Conservation (phyloP, 1,139 yeast genomes). For the Yamadazyma spencermartinsiae region DNA sequence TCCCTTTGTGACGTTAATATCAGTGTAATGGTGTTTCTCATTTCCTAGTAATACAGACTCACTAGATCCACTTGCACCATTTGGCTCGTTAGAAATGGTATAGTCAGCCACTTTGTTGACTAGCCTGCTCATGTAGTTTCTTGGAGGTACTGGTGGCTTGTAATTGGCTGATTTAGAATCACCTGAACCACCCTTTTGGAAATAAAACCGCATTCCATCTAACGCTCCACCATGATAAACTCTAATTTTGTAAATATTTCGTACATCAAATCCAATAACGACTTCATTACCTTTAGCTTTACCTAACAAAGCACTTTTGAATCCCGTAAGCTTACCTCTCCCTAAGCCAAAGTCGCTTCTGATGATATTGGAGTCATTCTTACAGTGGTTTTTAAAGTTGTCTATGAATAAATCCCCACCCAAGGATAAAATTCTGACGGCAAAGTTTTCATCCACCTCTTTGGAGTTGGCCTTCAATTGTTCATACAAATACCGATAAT, state of each 20-base stretch:
- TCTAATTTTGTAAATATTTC: conserved; percentile 46
- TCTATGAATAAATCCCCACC: conserved; percentile 39
- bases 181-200: conserved; percentile 8
- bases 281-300: conserved; percentile 20
- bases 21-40: conserved; percentile 56
- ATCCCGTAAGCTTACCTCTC: conserved; percentile 39
- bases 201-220: conserved; percentile 61
- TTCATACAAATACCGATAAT: conserved; percentile 47
- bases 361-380: conserved; percentile 19
- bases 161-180: conserved; percentile 4
- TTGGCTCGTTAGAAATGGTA: background rate
- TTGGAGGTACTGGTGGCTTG: conserved; percentile 46
- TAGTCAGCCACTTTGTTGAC: conserved; percentile 17
- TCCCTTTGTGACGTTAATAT: conserved; percentile 53
- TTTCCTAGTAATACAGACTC: conserved; percentile 68
- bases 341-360: conserved; percentile 45
- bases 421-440: conserved; percentile 48
- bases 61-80: conserved; percentile 13
- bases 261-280: conserved; percentile 32
- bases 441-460: conserved; percentile 38
- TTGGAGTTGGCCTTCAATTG: conserved; percentile 28
- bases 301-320: conserved; percentile 50
- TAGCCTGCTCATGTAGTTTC: conserved; percentile 44
- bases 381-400: conserved; percentile 28
- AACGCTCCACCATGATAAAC: conserved; percentile 73